phyloP scores from a whole-genome alignment of 2,329 filamentous ascomycete genomes.

The Neofusicoccum kwambonambiense region DNA sequence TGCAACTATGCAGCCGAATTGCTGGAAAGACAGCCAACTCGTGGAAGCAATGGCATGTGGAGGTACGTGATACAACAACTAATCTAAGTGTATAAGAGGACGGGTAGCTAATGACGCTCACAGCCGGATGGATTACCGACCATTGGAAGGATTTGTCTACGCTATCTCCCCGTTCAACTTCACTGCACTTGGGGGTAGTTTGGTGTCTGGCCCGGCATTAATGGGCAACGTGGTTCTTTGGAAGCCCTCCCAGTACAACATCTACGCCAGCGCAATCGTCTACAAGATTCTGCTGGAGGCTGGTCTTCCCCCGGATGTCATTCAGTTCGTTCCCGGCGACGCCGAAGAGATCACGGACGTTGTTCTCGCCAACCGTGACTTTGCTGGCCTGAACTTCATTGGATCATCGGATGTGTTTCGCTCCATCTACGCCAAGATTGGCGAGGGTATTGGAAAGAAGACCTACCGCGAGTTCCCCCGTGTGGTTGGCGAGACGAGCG shows the following conservation, averaged over 20 bases:
- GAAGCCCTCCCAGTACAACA: constrained; percentile 89
- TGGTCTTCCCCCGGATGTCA: constrained; percentile 81
- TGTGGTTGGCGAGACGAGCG: constrained; percentile 86
- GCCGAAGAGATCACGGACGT: constrained; percentile 78
- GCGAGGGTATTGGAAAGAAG: constrained; percentile 73
- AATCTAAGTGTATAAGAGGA: too few species aligned
- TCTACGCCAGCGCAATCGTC: constrained; percentile 83
- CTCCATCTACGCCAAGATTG: constrained; percentile 84
- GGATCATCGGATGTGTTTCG: constrained; percentile 91
- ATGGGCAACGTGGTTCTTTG: constrained; percentile 94
- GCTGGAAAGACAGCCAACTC: constrained; percentile 80
- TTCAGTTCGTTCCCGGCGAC: constrained; percentile 90
- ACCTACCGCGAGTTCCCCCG: constrained; percentile 82
- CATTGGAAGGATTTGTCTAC: constrained; percentile 97
- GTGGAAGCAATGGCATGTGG: constrained; percentile 83
- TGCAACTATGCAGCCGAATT: constrained; percentile 91
- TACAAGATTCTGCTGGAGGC: constrained; percentile 90
- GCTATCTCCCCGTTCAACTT: constrained; percentile 95
- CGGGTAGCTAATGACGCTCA: constrained; percentile 22
- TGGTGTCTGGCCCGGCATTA: constrained; percentile 77
- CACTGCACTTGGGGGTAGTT: constrained; percentile 87
- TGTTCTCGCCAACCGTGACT: constrained; percentile 73
- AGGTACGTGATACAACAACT: constrained; percentile 47
- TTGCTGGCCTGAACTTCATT: constrained; percentile 89
- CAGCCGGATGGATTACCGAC: constrained; percentile 76